Evolutionary conservation across 345 rosid genomes (phyloP).

Genomic region (Corchorus olitorius): DNA sequence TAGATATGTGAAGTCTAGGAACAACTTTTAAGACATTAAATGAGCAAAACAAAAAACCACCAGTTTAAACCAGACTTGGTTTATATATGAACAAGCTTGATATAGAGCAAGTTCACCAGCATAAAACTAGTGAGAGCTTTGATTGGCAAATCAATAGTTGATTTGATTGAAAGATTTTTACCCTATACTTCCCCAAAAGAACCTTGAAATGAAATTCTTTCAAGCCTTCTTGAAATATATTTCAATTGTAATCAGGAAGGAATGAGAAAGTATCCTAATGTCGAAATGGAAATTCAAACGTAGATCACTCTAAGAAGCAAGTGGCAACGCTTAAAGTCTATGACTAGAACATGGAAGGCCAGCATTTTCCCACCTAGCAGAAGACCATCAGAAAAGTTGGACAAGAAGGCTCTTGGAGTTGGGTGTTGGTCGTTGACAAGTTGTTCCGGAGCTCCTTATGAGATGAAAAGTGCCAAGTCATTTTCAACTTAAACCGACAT

Average conservation of each 20-base stretch:
- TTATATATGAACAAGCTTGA: not conserved
- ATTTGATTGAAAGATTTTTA: constrained; percentile 2
- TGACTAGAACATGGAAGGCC: constrained; percentile 19
- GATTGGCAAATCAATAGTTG: not conserved
- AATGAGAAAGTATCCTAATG: constrained; percentile 45
- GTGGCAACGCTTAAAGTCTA: constrained; percentile 28
- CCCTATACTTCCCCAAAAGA: not conserved
- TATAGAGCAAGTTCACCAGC: not conserved
- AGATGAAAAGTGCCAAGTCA: constrained; percentile 15
- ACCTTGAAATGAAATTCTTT: not conserved
- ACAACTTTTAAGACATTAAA: constrained; percentile 6
- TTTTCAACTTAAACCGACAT: constrained; percentile 20
- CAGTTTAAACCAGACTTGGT: not conserved
- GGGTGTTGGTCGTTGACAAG: constrained; percentile 35
- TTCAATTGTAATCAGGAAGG: constrained; percentile 37
- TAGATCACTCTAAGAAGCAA: constrained; percentile 34
- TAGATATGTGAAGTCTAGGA: not conserved
- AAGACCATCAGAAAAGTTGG: not conserved
- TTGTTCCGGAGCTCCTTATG: constrained; percentile 26
- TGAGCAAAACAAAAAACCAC: not conserved
- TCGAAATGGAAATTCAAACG: constrained; percentile 38
- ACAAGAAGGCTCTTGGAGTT: not conserved
- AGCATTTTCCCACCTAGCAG: constrained; percentile 14
- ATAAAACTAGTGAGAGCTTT: not conserved
- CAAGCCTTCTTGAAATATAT: constrained; percentile 20